Percentiles rank a stretch among this genome's conserved stretches.
Conservation (phyloP, 2,329 filamentous ascomycete genomes). For the Pseudomassariella vexata region DNA sequence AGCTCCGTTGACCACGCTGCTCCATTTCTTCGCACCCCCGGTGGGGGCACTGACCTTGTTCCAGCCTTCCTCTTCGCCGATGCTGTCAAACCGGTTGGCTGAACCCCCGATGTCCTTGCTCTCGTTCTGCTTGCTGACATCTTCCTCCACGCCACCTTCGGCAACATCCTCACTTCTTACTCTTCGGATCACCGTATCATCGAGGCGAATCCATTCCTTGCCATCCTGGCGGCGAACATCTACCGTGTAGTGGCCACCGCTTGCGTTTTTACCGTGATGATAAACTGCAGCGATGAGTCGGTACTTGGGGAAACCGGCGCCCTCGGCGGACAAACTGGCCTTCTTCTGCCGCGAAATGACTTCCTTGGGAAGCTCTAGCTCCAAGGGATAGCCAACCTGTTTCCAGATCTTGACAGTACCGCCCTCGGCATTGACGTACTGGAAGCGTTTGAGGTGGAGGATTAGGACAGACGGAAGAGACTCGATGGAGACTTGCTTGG, state of each 20-base stretch:
- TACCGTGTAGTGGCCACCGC: slow-evolving; percentile 95
- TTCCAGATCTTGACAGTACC: slow-evolving; percentile 98
- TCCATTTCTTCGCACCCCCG: slow-evolving; percentile 73
- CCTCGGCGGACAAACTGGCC: slow-evolving; percentile 57
- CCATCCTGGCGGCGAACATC: slow-evolving; percentile 91
- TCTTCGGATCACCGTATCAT: slow-evolving; percentile 85
- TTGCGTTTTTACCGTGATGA: slow-evolving; percentile 95
- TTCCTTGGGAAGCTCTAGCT: slow-evolving; percentile 89
- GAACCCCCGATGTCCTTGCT: slow-evolving; percentile 50
- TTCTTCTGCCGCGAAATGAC: slow-evolving; percentile 74
- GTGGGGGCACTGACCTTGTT: slow-evolving; percentile 63
- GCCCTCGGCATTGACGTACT: slow-evolving; percentile 76
- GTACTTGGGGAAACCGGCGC: slow-evolving; percentile 72
- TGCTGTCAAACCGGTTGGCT: slow-evolving; percentile 69
- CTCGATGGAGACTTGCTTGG: slow-evolving; percentile 94
- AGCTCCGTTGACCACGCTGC: slow-evolving; percentile 60
- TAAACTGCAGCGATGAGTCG: slow-evolving; percentile 87
- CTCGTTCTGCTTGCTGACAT: slow-evolving; percentile 57
- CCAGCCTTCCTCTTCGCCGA: slow-evolving; percentile 70
- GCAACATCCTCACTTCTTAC: slow-evolving; percentile 86
- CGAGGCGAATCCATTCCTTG: slow-evolving; percentile 92
- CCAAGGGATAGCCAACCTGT: slow-evolving; percentile 89
- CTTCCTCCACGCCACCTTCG: slow-evolving; percentile 76
- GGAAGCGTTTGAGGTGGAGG: slow-evolving; percentile 93
- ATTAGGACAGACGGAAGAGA: slow-evolving; percentile 86